Conservation (phyloP, 352 stramenopile species). For the Blastocystis sp. region DNA sequence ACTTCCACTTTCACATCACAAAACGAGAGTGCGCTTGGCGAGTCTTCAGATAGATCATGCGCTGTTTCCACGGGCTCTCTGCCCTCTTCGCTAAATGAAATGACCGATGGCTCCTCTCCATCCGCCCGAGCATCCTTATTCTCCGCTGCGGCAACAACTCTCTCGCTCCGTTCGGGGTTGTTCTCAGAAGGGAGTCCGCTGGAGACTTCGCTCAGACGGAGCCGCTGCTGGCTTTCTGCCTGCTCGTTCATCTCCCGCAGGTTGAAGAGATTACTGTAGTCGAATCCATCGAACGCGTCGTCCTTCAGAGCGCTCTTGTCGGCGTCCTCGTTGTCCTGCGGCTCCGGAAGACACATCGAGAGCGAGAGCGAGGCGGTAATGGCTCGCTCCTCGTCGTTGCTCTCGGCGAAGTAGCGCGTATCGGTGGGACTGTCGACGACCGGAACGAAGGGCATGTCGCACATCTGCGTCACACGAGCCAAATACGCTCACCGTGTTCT, state of each 20-base stretch:
- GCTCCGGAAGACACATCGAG: neutral
- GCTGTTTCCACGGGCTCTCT: no score
- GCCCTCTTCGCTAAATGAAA: neutral
- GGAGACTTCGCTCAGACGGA: neutral
- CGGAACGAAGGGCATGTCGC: constrained; percentile 69
- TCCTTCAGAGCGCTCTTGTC: neutral
- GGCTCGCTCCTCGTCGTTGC: constrained; percentile 60
- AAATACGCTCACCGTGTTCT: constrained; percentile 64
- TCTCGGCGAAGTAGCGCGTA: constrained; percentile 79
- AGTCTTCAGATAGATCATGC: no score
- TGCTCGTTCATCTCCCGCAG: constrained; percentile 20
- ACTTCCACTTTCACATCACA: neutral
- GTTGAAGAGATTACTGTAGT: constrained; percentile 31
- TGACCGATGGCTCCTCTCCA: no score
- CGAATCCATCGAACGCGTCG: neutral
- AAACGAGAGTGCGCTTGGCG: neutral
- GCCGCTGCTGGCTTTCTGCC: no score
- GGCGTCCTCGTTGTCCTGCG: neutral
- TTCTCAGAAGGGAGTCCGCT: no score
- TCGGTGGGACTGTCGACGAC: constrained; percentile 73
- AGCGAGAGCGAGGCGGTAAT: neutral
- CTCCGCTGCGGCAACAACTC: no score
- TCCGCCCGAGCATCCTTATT: no score
- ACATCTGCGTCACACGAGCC: neutral
- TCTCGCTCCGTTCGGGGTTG: no score